Evolutionary conservation across 305 asterid species (phyloP), one percentile per base, ranked within the genome.

Genomic region (Fraxinus velutina): DNA sequence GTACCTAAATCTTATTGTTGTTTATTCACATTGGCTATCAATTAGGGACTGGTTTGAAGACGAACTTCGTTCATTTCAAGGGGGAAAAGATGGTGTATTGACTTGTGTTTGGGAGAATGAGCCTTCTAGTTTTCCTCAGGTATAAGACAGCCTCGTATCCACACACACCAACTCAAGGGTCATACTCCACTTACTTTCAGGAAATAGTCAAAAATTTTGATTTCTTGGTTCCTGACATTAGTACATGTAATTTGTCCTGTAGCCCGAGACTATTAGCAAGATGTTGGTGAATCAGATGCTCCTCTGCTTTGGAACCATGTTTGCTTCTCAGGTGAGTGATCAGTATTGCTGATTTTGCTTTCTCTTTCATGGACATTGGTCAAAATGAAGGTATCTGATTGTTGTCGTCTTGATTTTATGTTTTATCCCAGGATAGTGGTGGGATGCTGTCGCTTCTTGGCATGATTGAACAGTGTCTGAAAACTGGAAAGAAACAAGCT

Each of bases 41-140:
- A 83, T 79, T 80, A 96, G 99, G 88, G 99, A 94, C 89, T 96
- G 93, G 97, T 91, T 96, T 83, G 99, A 94, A 88, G 98, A 94
- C 81, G 98, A 94, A 89, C 99, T 96, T 81, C 97, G 98, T 78
- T 91, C 97, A 82, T 96, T 96, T 87, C 96, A 93, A 92, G 99
- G 99, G 83, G 99, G 98, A 80, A 92, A 90, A 87, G 97, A 94
- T 90, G 97, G 99, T 78, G 86, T 90, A 29, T 86, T 94, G 88
- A 94, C 99, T 55, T 96, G 97, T 90, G 94, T 91, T 36, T 96
- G 99, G 99, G 98, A 94, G 83, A 87, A 86, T 75, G 98, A 94
- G 84, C 98, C 91, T 79, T 92, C 98, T 78, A 96, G 94, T 88
- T 96, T 96, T 85, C 99, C 99, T 86, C 98, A 96, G 97, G 99